These are phyloP conservation scores for Wickerhamiella australiensis DNA, from an alignment of 805 yeast species.

Conservation along the genomic window DNA sequence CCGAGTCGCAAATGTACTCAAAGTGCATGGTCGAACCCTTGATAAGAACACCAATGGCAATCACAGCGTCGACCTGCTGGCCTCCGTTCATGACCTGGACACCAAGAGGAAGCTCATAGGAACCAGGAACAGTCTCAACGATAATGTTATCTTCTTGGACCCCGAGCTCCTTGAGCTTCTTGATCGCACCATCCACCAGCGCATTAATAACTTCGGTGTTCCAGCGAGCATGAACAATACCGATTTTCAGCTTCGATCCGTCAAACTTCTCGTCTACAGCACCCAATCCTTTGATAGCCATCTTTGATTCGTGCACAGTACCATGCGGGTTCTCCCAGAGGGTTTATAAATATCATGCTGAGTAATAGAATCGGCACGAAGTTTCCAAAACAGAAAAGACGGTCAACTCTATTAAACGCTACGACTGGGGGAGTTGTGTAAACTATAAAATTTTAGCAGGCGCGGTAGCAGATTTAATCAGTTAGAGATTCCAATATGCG, in stretches of 20 bases:
- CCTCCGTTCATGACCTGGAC: slow-evolving; percentile 33
- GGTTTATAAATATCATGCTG: not conserved
- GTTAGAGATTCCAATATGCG: not conserved
- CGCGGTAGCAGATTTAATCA: too few relatives aligned
- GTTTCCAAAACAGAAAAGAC: not conserved
- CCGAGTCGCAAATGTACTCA: slow-evolving; percentile 89
- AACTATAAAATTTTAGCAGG: too few relatives aligned
- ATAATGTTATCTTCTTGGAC: slow-evolving; percentile 67
- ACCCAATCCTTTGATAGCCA: slow-evolving; percentile 60
- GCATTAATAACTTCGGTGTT: slow-evolving; percentile 64
- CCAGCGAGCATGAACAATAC: slow-evolving; percentile 96
- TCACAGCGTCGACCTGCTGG: slow-evolving; percentile 56
- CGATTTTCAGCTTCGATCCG: slow-evolving; percentile 50
- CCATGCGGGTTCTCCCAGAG: too few relatives aligned
- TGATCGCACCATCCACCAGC: slow-evolving; percentile 64
- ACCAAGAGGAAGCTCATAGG: slow-evolving; percentile 86
- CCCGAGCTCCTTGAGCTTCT: slow-evolving; percentile 47
- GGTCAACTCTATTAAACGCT: not conserved
- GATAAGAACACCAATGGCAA: slow-evolving; percentile 88
- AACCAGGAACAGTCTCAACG: slow-evolving; percentile 85
- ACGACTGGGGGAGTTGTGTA: too few relatives aligned
- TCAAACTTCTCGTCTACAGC: slow-evolving; percentile 54
- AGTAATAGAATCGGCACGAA: not conserved
- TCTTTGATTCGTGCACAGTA: too few relatives aligned
- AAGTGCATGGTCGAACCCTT: slow-evolving; percentile 98